These are phyloP conservation scores for Epichloe elymi DNA, from an alignment of 2,329 filamentous ascomycete genomes.

Conservation along the genomic window DNA sequence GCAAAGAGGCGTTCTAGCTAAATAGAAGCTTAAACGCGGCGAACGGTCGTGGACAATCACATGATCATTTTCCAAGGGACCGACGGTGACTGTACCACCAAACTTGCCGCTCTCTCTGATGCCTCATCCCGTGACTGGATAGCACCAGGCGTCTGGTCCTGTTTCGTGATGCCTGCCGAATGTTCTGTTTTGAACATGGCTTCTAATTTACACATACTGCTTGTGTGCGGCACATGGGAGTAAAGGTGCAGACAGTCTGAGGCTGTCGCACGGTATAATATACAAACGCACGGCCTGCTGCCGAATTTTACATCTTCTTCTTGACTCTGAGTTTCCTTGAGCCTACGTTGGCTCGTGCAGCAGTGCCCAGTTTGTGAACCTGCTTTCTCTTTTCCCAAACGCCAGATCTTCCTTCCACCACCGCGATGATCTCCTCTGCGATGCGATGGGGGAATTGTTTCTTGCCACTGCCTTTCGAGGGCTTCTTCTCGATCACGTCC, in stretches of 20 bases:
- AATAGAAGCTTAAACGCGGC: constrained; percentile 8
- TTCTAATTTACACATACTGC: background rate
- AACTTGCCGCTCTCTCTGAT: no score
- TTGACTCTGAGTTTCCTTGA: constrained; percentile 23
- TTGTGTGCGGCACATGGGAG: background rate
- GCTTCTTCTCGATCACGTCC: constrained; percentile 66
- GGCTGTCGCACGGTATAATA: background rate
- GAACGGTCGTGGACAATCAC: constrained; percentile 3
- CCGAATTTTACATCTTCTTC: constrained; percentile 19
- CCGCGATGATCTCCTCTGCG: constrained; percentile 73
- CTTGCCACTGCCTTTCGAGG: constrained; percentile 56
- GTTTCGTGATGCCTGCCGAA: no score
- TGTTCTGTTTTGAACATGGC: background rate
- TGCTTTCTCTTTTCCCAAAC: constrained; percentile 73
- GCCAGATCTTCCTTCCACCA: constrained; percentile 71
- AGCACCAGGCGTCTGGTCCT: no score
- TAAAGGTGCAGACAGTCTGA: background rate
- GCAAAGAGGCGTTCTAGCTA: background rate
- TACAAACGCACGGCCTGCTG: background rate
- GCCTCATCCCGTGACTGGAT: no score
- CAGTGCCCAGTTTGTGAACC: constrained; percentile 71
- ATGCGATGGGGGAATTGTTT: constrained; percentile 60
- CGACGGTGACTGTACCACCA: no score
- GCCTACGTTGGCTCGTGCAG: constrained; percentile 59
- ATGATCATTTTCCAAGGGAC: constrained; percentile 1